phyloP scores from a whole-genome alignment of 1,284 basidiomycete species.

The Sporisorium graminicola region DNA sequence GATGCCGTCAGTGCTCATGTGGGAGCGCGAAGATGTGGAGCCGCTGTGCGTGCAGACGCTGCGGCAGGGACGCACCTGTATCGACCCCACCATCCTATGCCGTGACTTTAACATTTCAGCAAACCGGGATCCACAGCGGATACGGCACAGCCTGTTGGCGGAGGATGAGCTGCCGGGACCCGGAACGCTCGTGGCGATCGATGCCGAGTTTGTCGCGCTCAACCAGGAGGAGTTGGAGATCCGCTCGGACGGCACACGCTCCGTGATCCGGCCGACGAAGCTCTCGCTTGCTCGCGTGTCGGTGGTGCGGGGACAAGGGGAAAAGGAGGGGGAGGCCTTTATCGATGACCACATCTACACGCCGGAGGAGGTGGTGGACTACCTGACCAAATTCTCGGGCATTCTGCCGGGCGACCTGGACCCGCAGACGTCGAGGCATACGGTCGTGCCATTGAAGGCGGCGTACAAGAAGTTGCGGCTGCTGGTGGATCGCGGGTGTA shows the following conservation, averaged over 20 bases:
- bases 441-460: slow-evolving; percentile 91
- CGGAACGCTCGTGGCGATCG: slow-evolving; percentile 91
- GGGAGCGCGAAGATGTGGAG: slow-evolving; percentile 80
- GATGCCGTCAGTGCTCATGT: slow-evolving; percentile 89
- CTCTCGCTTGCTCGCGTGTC: slow-evolving; percentile 94
- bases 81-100: slow-evolving; percentile 76
- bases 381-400: slow-evolving; percentile 95
- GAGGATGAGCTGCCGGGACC: slow-evolving; percentile 83
- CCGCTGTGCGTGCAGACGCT: slow-evolving; percentile 32
- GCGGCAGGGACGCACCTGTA: slow-evolving; percentile 35
- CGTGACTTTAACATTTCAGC: slow-evolving; percentile 80
- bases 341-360: slow-evolving; percentile 99
- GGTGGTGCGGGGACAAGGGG: slow-evolving; percentile 86
- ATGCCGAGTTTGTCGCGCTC: slow-evolving; percentile 97
- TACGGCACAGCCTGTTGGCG: slow-evolving; percentile 82
- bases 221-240: slow-evolving; percentile 96
- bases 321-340: slow-evolving; percentile 84
- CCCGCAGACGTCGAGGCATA: slow-evolving; percentile 83
- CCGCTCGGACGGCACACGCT: slow-evolving; percentile 92
- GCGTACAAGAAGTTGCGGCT: slow-evolving; percentile 98
- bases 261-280: slow-evolving; percentile 88
- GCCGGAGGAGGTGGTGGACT: slow-evolving; percentile 93
- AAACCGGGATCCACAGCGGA: slow-evolving; percentile 79
- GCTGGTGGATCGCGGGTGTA: slow-evolving; percentile 92
- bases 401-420: slow-evolving; percentile 87